Evolutionary conservation across 257 asterid species (phyloP).

Genomic region (Jaltomata sinuosa): DNA sequence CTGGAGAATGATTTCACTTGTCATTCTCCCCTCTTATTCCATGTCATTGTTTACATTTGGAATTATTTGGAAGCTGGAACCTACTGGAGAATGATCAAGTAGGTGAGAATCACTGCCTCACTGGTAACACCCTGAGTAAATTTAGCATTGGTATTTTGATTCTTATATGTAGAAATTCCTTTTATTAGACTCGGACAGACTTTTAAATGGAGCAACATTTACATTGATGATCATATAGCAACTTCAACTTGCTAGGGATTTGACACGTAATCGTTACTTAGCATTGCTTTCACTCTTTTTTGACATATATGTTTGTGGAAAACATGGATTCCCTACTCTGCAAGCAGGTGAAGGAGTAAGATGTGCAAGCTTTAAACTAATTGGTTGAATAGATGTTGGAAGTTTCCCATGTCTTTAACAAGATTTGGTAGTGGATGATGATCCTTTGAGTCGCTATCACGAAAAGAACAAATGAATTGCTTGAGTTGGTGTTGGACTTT

Average conservation of each 20-base stretch:
- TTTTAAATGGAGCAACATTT: background rate
- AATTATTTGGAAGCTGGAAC: background rate
- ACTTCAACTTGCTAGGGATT: background rate
- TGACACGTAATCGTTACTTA: background rate
- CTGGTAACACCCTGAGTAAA: background rate
- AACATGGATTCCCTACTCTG: background rate
- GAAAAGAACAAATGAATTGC: background rate
- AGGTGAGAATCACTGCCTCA: background rate
- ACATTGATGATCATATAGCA: background rate
- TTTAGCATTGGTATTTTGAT: background rate
- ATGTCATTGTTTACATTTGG: background rate
- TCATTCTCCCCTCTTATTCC: background rate
- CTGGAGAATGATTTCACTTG: background rate
- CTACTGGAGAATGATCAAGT: background rate
- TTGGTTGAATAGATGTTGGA: background rate
- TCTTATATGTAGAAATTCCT: too few relatives aligned
- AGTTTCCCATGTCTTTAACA: background rate
- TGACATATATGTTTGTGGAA: background rate
- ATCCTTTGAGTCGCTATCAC: slow-evolving; percentile 4
- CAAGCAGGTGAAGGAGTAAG: background rate
- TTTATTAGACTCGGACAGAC: too few relatives aligned
- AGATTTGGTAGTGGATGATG: background rate
- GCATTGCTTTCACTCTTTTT: too few relatives aligned
- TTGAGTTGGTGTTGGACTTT: background rate
- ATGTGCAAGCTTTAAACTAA: background rate